Conservation (phyloP, 805 yeast genomes). For the Metahyphopichia silvanorum region DNA sequence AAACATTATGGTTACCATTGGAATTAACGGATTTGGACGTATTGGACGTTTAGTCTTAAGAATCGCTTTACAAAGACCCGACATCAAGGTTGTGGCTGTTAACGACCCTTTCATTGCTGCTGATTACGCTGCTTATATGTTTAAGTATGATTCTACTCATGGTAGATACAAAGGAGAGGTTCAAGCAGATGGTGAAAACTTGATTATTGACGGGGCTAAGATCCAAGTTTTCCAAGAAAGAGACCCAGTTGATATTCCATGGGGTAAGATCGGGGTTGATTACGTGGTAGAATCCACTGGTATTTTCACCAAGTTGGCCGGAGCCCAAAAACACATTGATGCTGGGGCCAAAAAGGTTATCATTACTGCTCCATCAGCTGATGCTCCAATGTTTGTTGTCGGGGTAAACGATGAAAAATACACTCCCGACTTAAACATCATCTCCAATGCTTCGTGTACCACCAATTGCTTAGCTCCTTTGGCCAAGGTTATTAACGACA, state of each 20-base stretch:
- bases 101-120: constrained; percentile 34
- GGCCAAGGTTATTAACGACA: constrained; percentile 34
- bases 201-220: constrained; percentile 25
- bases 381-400: constrained; percentile 35
- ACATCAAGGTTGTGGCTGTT: constrained; percentile 30
- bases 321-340: constrained; percentile 34
- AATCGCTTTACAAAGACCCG: constrained; percentile 28
- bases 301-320: constrained; percentile 31
- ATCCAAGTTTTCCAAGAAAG: constrained; percentile 30
- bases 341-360: constrained; percentile 35
- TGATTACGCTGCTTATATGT: constrained; percentile 35
- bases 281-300: constrained; percentile 33
- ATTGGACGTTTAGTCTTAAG: constrained; percentile 34
- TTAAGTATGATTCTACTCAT: constrained; percentile 36
- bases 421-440: constrained; percentile 29
- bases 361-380: constrained; percentile 33
- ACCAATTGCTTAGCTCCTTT: constrained; percentile 37
- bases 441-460: constrained; percentile 36
- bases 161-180: constrained; percentile 30
- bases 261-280: constrained; percentile 32
- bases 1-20: constrained; percentile 23
- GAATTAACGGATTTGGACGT: constrained; percentile 36
- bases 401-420: constrained; percentile 33
- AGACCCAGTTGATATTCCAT: constrained; percentile 32
- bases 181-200: constrained; percentile 15